Evolutionary conservation across 2,329 filamentous ascomycete genomes (phyloP), one percentile per base, ranked within the genome.

Genomic region (Penicillium psychrosexuale): DNA sequence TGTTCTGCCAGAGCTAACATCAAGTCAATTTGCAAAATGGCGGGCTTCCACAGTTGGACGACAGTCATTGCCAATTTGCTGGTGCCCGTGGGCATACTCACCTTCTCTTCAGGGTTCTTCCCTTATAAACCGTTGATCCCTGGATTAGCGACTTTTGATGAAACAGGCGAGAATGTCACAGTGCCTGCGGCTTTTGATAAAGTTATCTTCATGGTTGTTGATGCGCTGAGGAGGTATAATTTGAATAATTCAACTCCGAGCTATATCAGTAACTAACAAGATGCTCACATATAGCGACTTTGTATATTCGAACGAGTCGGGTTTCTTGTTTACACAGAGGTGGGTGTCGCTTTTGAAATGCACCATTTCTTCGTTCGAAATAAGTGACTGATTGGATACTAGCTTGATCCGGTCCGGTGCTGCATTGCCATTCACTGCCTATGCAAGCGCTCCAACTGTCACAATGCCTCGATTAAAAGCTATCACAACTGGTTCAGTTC

Each of bases 401-500:
- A 96, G 91, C 64, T 80, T 97, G 61, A 96, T 97, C 69, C 84
- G 87, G 67, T 80, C 86, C 73, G 93, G 93, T 56, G 82, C 82
- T 55, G 95, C 94, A 7, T 80, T 97, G 36, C 94, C 94, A 3
- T 99, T 96, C 71, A 99, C 94, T 31, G 93, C 93, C 33, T 89
- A 96, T 81, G 94, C 94, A 17, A 89, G 90, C n/a, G 91, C 95
- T 48, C 94, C 94, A 2, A 99, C 94, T 8, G 93, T 99, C 58
- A 99, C 94, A 17, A 97, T 99, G 94, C 94, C 94, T 39, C 87
- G 93, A 59, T 86, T 99, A 66, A 99, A 99, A 77, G 91, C 94
- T 46, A 91, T 99, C 60, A 99, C 94, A 0, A 97, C 94, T 1
- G 94, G 94, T 58, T 97, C 93, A 1, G 94, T 96, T n/a, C 94